Evolutionary conservation across 2,329 filamentous ascomycete species (phyloP).

Genomic region (Xylariales sp.): DNA sequence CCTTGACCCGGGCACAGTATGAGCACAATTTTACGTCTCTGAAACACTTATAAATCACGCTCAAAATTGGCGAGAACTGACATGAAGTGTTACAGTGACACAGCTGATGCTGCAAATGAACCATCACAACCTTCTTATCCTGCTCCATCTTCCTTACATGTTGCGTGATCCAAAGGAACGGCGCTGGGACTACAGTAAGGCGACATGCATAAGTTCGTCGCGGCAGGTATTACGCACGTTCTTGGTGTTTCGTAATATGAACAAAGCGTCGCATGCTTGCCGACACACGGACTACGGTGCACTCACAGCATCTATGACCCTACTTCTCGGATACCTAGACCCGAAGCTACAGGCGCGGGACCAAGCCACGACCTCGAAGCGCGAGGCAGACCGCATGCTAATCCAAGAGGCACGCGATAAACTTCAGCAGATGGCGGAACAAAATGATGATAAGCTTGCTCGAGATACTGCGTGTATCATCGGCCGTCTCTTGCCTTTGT

Average conservation of each 20-base stretch:
- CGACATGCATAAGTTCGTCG: constrained; percentile 61
- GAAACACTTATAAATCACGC: not conserved
- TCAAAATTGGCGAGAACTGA: constrained; percentile 3
- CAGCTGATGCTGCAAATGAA: constrained; percentile 61
- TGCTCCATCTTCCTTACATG: constrained; percentile 67
- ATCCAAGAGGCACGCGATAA: constrained; percentile 52
- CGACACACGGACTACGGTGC: constrained; percentile 65
- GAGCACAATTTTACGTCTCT: not conserved
- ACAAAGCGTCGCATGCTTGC: constrained; percentile 55
- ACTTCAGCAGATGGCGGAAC: constrained; percentile 54
- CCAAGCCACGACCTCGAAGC: constrained; percentile 38
- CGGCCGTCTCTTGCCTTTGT: constrained; percentile 56
- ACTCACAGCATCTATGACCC: constrained; percentile 62
- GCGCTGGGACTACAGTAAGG: constrained; percentile 61
- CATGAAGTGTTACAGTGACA: constrained; percentile 28
- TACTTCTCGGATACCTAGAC: constrained; percentile 63
- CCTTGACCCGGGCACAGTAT: not conserved
- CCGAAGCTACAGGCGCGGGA: constrained; percentile 45
- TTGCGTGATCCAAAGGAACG: constrained; percentile 55
- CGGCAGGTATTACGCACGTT: constrained; percentile 63
- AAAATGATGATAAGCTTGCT: constrained; percentile 56
- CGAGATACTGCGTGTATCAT: constrained; percentile 58
- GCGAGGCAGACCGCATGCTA: constrained; percentile 53
- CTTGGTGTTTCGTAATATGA: constrained; percentile 57
- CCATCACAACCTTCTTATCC: constrained; percentile 62